Evolutionary conservation across 441 rosid species (phyloP).

Genomic region (Gossypium davidsonii): DNA sequence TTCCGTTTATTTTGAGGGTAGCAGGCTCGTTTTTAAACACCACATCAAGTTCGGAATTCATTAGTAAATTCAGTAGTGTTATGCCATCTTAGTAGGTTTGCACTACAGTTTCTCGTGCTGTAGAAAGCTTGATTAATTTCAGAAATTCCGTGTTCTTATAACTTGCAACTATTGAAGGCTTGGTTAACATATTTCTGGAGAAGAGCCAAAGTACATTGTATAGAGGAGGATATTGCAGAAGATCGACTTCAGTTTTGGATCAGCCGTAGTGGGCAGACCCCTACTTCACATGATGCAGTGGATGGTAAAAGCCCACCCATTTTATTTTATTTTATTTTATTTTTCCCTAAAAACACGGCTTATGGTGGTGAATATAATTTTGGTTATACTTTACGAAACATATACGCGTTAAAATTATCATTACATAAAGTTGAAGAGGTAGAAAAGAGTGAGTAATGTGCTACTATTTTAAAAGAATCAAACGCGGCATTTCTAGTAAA

Average conservation of each 20-base stretch:
- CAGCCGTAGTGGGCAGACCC: slow-evolving; percentile 52
- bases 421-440: too few species aligned
- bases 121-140: slow-evolving; percentile 1
- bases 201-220: slow-evolving; percentile 71
- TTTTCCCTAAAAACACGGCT: too few species aligned
- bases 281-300: slow-evolving; percentile 70
- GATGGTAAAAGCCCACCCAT: slow-evolving; percentile 47
- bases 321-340: background rate
- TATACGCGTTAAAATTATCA: background rate
- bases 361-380: background rate
- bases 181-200: slow-evolving; percentile 93
- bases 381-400: background rate
- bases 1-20: background rate
- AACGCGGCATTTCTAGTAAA: background rate
- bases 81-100: background rate
- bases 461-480: too few species aligned
- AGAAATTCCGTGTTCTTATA: background rate
- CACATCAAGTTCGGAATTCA: background rate
- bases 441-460: too few species aligned
- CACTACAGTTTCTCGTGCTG: background rate
- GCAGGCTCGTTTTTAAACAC: background rate
- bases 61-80: background rate
- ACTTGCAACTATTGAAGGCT: slow-evolving; percentile 42
- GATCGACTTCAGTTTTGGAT: slow-evolving; percentile 83
- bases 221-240: slow-evolving; percentile 88